A percentile compares a stretch with the other conserved stretches of the same genome.
Conservation (phyloP, 1,284 basidiomycete species). For the Phenoliferia sp. region DNA sequence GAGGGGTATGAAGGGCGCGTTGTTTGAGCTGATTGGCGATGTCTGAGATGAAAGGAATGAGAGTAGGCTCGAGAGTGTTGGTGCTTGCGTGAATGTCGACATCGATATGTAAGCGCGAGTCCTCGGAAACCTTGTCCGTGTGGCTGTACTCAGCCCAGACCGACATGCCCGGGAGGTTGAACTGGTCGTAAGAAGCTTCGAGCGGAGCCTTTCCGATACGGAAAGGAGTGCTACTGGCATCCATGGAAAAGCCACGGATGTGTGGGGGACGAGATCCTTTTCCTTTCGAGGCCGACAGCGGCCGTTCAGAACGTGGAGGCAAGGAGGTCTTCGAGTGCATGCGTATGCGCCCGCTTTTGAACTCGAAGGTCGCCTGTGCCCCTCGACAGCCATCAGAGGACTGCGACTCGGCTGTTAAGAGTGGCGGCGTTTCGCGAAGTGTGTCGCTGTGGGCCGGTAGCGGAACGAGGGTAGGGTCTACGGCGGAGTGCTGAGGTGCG, state of each 20-base stretch:
- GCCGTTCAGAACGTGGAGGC: background rate
- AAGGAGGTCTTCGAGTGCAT: constrained; percentile 47
- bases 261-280: background rate
- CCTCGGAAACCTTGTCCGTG: constrained; percentile 44
- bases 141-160: constrained; percentile 74
- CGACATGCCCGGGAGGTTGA: constrained; percentile 66
- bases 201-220: background rate
- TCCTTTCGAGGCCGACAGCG: background rate
- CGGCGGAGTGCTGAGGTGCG: background rate
- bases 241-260: constrained; percentile 40
- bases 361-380: constrained; percentile 67
- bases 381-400: constrained; percentile 41
- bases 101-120: constrained; percentile 64
- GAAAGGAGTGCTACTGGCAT: constrained; percentile 47
- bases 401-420: no score
- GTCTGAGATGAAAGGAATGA: constrained; percentile 77
- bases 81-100: constrained; percentile 77
- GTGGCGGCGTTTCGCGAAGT: background rate
- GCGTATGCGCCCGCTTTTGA: constrained; percentile 71
- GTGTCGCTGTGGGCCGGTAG: background rate
- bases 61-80: constrained; percentile 70
- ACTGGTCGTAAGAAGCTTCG: background rate
- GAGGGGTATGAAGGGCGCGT: constrained; percentile 18
- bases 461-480: background rate
- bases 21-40: constrained; percentile 31